Evolutionary conservation across 148 eudicot species (phyloP), one percentile per base, ranked within the genome.

Genomic region (Silene conica): DNA sequence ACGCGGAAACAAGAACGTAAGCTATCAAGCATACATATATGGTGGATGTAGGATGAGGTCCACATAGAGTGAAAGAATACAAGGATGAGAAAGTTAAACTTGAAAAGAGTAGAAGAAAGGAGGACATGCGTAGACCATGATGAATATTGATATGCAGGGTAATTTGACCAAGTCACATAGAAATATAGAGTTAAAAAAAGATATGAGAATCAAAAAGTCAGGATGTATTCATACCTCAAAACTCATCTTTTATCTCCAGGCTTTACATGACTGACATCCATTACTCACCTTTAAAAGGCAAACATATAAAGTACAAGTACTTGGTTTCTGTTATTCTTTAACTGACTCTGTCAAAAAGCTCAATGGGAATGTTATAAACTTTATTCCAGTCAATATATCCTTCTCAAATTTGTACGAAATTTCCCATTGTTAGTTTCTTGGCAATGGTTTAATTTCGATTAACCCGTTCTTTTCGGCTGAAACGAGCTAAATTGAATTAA

Each of bases 181-280:
- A 38, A 38, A 38, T 38, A 0, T 38, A 0, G 7, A 20, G 62
- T 48, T 28, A 50, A 54, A 63, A 63, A 20, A 15, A 25, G 60
- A 23, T 22, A 52, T 23, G 77, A 67, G 28, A 43, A 19, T 46
- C 48, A 26, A 54, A 70, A 70, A 65, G 76, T 80, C 75, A 63
- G 18, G 23, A 6, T 63, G 72, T 70, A 46, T 75, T 80, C 79
- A 80, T 65, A 80, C 75, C 75, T 63, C 21, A 64, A 74, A 67
- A 46, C 0, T 14, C 1, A n/a, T 60, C 3, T 16, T 74, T 57
- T 16, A 25, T 22, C 62, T 75, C 76, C 68, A 71, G 60, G 82
- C 76, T 65, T 75, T 66, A 80, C 46, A 45, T 75, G 22, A 68
- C 75, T 75, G 79, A 75, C 82, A 71, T 76, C 54, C 38, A 45